Percentiles rank a stretch among this genome's conserved stretches.
These are phyloP conservation scores for Fusarium circinatum DNA, from an alignment of 2,329 filamentous ascomycete species.

Conservation along the genomic window DNA sequence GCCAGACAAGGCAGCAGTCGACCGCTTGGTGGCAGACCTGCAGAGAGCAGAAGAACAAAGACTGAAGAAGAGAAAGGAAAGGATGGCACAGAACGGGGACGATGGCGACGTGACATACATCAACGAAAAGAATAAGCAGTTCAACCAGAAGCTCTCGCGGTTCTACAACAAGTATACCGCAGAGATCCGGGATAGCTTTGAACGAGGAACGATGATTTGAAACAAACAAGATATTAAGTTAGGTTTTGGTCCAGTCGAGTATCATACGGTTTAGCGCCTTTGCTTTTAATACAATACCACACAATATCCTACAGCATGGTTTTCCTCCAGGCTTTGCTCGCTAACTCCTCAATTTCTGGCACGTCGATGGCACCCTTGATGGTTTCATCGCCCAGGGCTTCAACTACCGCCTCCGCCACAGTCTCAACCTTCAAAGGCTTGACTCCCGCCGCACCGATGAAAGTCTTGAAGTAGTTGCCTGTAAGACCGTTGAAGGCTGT, in stretches of 20 bases:
- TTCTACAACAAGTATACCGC: conserved; percentile 99
- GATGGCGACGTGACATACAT: conserved; percentile 97
- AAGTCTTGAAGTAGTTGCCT: conserved; percentile 76
- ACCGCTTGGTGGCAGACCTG: conserved; percentile 86
- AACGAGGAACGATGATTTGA: conserved; percentile 95
- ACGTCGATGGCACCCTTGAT: conserved; percentile 82
- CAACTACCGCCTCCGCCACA: conserved; percentile 89
- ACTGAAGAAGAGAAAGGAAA: conserved; percentile 85
- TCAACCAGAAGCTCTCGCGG: conserved; percentile 94
- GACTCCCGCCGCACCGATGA: conserved; percentile 84
- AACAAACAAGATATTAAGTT: conserved; percentile 34
- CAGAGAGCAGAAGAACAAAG: conserved; percentile 88
- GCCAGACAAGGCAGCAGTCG: conserved; percentile 86
- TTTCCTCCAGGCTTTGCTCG: conserved; percentile 86
- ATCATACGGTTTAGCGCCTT: conserved; percentile 50
- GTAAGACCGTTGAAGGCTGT: conserved; percentile 81
- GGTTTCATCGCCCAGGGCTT: conserved; percentile 79
- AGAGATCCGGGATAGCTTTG: conserved; percentile 97
- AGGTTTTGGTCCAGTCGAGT: conserved; percentile 28
- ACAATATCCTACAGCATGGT: conserved; percentile 75
- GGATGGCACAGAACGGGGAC: conserved; percentile 81
- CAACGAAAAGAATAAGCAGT: conserved; percentile 99
- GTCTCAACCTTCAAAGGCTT: conserved; percentile 90
- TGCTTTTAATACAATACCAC: conserved; percentile 30
- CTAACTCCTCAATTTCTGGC: conserved; percentile 82